Conservation (phyloP, 2,329 filamentous ascomycete species). For the Davidsoniella virescens region DNA sequence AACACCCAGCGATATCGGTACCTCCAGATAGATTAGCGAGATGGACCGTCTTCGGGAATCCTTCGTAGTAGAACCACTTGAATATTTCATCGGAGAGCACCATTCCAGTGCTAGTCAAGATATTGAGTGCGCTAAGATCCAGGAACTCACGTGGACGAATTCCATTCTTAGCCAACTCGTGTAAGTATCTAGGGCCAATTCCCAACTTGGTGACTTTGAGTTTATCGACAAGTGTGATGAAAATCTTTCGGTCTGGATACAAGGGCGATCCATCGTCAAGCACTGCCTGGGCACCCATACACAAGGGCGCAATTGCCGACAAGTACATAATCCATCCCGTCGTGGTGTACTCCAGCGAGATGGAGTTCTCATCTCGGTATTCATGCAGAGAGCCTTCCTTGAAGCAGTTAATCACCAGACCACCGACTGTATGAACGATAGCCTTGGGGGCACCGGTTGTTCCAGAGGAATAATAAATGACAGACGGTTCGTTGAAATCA, state of each 20-base stretch:
- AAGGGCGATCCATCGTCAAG: constrained; percentile 80
- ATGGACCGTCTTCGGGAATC: constrained; percentile 50
- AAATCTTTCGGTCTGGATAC: constrained; percentile 45
- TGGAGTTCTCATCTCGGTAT: constrained; percentile 23
- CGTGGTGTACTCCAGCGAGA: constrained; percentile 41
- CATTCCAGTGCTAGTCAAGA: constrained; percentile 64
- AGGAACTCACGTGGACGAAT: constrained; percentile 45
- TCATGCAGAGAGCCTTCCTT: constrained; percentile 46
- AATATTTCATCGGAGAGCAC: constrained; percentile 62
- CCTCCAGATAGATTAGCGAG: constrained; percentile 62
- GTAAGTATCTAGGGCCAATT: constrained; percentile 60
- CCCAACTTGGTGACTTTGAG: constrained; percentile 58
- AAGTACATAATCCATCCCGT: constrained; percentile 88
- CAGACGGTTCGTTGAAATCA: constrained; percentile 56
- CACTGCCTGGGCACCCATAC: constrained; percentile 44
- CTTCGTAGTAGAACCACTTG: constrained; percentile 60
- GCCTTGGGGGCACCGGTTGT: constrained; percentile 76
- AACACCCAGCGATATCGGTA: constrained; percentile 54
- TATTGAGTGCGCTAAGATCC: constrained; percentile 43
- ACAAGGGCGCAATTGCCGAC: constrained; percentile 38
- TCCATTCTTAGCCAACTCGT: constrained; percentile 49
- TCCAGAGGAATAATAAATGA: constrained; percentile 65
- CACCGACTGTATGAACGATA: constrained; percentile 63
- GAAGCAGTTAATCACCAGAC: constrained; percentile 34
- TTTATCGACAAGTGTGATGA: constrained; percentile 45